Conservation (phyloP, 2,329 filamentous ascomycete species). For the Massarina eburnea region DNA sequence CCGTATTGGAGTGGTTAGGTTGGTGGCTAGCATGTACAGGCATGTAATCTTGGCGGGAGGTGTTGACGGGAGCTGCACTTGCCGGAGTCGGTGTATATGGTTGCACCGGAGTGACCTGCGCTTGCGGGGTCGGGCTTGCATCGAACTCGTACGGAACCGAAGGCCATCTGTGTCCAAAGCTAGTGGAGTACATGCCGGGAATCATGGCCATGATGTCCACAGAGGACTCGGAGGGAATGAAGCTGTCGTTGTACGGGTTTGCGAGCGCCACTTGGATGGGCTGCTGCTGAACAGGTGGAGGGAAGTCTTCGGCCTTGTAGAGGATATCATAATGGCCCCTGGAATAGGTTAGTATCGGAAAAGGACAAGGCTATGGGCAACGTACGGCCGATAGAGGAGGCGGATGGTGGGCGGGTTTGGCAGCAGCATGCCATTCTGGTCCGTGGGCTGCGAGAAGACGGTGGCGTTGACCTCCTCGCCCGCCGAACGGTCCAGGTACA, state of each 20-base stretch:
- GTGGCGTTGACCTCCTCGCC: conserved; percentile 71
- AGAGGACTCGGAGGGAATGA: conserved; percentile 41
- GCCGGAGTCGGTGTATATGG: conserved; percentile 34
- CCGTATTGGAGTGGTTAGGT: conserved; percentile 13
- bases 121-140: conserved; percentile 31
- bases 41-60: conserved; percentile 37
- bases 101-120: conserved; percentile 36
- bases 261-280: conserved; percentile 40
- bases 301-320: conserved; percentile 66
- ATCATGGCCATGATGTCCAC: conserved; percentile 45
- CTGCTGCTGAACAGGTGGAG: conserved; percentile 31
- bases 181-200: conserved; percentile 49
- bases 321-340: conserved; percentile 92
- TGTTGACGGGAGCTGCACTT: conserved; percentile 29
- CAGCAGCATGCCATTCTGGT: conserved; percentile 47
- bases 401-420: conserved; percentile 64
- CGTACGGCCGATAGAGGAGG: conserved; percentile 68
- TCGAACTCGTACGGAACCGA: conserved; percentile 40
- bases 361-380: conserved; percentile 9
- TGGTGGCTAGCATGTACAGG: conserved; percentile 29
- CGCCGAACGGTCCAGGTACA: conserved; percentile 84
- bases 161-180: conserved; percentile 36
- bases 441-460: conserved; percentile 61
- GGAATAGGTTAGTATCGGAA: conserved; percentile 19
- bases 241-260: conserved; percentile 42